Percentiles rank a stretch among this genome's conserved stretches.
Evolutionary conservation across 169 alveolate species (phyloP).

Genomic region (Plasmodium gonderi): DNA sequence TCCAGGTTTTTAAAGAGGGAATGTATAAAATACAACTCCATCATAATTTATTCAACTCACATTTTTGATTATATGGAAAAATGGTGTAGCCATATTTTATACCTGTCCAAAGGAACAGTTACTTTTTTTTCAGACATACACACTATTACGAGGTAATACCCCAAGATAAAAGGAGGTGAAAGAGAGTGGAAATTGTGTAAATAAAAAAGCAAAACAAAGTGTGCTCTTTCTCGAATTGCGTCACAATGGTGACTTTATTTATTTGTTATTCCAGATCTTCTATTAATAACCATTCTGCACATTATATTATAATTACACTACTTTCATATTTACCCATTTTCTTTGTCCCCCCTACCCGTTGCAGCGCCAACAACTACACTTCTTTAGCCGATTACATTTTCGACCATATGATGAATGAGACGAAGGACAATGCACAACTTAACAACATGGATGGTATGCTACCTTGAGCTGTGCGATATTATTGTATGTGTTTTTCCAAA

Average conservation of each 20-base stretch:
- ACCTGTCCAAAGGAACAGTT: conserved; percentile 51
- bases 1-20: conserved; percentile 63
- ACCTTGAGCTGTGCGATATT: neutral
- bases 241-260: neutral
- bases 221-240: neutral
- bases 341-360: neutral
- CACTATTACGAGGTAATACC: conserved; percentile 15
- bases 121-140: conserved; percentile 40
- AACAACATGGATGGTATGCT: conserved; percentile 34
- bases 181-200: neutral
- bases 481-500: neutral
- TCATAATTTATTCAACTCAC: conserved; percentile 68
- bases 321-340: neutral
- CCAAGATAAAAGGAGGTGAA: too few relatives aligned
- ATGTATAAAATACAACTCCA: conserved; percentile 50
- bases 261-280: neutral
- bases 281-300: neutral
- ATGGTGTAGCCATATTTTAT: conserved; percentile 69
- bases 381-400: conserved; percentile 47
- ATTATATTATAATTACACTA: neutral
- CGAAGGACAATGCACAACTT: conserved; percentile 10
- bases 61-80: conserved; percentile 66
- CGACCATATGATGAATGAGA: conserved; percentile 51
- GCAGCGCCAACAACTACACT: conserved; percentile 18
- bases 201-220: neutral